Evolutionary conservation across 768 basidiomycete species (phyloP), one percentile per base, ranked within the genome.

Genomic region (Tulasnella sp.): DNA sequence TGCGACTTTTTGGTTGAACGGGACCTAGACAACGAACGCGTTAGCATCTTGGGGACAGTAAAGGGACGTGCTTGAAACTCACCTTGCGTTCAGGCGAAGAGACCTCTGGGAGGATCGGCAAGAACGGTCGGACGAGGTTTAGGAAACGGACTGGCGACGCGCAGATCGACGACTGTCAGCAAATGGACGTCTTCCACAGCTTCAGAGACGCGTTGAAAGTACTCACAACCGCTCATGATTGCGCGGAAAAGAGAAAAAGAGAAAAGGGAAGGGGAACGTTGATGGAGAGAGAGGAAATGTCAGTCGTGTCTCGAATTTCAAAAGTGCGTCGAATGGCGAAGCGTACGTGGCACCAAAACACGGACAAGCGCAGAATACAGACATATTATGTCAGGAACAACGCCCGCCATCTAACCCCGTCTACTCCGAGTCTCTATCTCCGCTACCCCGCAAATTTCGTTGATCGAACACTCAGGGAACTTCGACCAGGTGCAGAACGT

Each of bases 61-160:
- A 67, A 66, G 67, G 59, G 64, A 65, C 9, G 40, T 62, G 39
- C 40, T 19, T 36, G 22, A 11, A 29, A 73, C 78, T 71, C 77
- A 94, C 95, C 85, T 97, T 98, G 81, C 94, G 91, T 84, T 98
- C 95, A 69, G 96, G 96, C 65, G 95, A 95, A 75, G 95, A 94
- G 73, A 98, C 95, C 83, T 99, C 96, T 66, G 96, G 96, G 75
- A 98, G 86, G 78, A 98, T 89, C 66, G 94, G 92, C 82, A 98
- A 88, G 85, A 99, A 98, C 72, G 96, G 96, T 81, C 95, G 89
- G 83, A 97, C 95, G 79, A 96, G 93, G 84, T 96, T 95, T 78
- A 98, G 85, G 84, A 97, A 96, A 83, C 95, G 92, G 83, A 96
- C 95, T 96, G 32, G 1, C 1, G 37, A 65, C 34, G 34, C 63